Base-by-base conservation (phyloP, 2,329 filamentous ascomycete species). In the Colletotrichum graminicola region DNA sequence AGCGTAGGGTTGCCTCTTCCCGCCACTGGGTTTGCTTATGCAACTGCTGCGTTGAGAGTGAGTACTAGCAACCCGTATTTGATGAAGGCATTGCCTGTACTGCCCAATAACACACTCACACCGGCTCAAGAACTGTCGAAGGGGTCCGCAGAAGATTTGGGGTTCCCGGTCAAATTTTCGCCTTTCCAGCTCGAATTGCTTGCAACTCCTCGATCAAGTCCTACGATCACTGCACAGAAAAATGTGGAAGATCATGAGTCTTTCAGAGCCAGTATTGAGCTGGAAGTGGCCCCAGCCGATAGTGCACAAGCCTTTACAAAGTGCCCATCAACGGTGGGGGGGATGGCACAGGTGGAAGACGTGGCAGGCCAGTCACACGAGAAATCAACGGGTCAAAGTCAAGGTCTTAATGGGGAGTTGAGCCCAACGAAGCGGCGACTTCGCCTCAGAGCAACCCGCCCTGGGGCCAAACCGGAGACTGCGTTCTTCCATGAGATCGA, bases 1-100 rank as follows among this genome's bases (percentile, higher is more conserved):
- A 69, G 49, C 10, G 29, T 41, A 16, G 47, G 41, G 16, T 45
- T 62, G 5, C 21, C 61, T 36, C 82, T 86, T 45, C 73, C 86
- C 43, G 83, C 83, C 5, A 85, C 85, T n/a, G 81, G 84, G 56
- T 85, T 85, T 18, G 83, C 87, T 4, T 88, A 85, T 21, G 83
- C 85, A 43, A 79, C 78, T 43, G 80, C 81, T 36, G 80, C 84
- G 73, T 79, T 86, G 23, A 84, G 80, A 62, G 78, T 85, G 49
- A 85, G 84, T 68, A 85, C 84, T 73, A 87, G 84, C 73, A 84
- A 86, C 62, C 84, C 86, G 8, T 82, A 83, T 51, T 77, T 88
- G 18, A 88, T 88, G 85, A 88, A 88, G 75, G 82, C 84, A 29
- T 74, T 88, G 52, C 86, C 86, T 18, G 79, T 83, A 18, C 74